Evolutionary conservation across 2,329 filamentous ascomycete species (phyloP).

Genomic region (Chalara sp.): DNA sequence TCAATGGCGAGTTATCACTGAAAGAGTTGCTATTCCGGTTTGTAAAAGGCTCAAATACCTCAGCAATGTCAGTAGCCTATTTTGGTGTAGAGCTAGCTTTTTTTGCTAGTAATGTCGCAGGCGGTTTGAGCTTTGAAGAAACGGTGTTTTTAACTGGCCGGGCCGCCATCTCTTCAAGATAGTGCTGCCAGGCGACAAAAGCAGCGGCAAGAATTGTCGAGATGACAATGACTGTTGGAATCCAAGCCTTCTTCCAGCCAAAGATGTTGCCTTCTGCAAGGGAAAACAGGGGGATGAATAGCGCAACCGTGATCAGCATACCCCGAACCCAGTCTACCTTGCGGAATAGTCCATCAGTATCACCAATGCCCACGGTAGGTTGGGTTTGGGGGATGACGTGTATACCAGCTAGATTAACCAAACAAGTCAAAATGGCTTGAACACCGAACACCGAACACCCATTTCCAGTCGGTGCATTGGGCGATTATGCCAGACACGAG

Average conservation of each 20-base stretch:
- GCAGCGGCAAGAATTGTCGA: slow-evolving; percentile 38
- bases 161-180: slow-evolving; percentile 36
- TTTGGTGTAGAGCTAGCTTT: no score
- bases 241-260: slow-evolving; percentile 59
- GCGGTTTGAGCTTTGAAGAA: no score
- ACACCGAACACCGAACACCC: slow-evolving; percentile 57
- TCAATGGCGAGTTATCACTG: no score
- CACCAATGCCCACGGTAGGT: slow-evolving; percentile 23
- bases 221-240: slow-evolving; percentile 49
- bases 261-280: slow-evolving; percentile 64
- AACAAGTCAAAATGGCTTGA: slow-evolving; percentile 54
- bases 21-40: no score
- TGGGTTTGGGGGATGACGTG: slow-evolving; percentile 50
- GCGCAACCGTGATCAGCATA: slow-evolving; percentile 51
- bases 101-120: no score
- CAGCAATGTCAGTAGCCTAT: no score
- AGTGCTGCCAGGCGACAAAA: slow-evolving; percentile 24
- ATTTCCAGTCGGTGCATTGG: slow-evolving; percentile 57
- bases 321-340: slow-evolving; percentile 63
- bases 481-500: slow-evolving; percentile 55
- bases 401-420: slow-evolving; percentile 49
- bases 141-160: no score
- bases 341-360: slow-evolving; percentile 20
- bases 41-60: no score
- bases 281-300: slow-evolving; percentile 58